Evolutionary conservation across 306 rosid species (phyloP).

Genomic region (Cucurbita ficifolia): DNA sequence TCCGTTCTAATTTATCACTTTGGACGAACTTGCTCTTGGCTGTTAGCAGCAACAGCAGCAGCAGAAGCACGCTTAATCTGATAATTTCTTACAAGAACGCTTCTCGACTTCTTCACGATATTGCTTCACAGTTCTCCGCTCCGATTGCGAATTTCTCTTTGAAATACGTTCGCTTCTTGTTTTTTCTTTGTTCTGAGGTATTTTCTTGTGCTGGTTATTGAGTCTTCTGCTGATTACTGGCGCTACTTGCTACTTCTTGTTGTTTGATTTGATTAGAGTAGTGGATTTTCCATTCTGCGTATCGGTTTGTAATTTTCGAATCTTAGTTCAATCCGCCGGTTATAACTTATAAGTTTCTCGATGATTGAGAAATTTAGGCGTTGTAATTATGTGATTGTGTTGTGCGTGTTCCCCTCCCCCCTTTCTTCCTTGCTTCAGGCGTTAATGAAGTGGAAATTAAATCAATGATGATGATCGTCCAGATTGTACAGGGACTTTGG

Average conservation of each 20-base stretch:
- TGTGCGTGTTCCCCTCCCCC: background rate
- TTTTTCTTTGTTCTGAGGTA: background rate
- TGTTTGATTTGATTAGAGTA: background rate
- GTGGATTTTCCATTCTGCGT: background rate
- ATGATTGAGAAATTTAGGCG: background rate
- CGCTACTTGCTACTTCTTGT: background rate
- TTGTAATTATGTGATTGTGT: background rate
- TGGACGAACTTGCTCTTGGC: background rate
- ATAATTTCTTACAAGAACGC: background rate
- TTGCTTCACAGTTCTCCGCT: background rate
- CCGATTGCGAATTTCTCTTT: background rate
- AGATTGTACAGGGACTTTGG: background rate
- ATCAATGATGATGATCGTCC: background rate
- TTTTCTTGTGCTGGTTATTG: background rate
- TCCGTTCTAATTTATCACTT: background rate
- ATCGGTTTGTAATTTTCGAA: background rate
- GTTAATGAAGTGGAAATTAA: background rate
- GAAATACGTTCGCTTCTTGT: background rate
- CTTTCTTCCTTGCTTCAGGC: background rate
- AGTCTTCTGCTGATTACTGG: background rate
- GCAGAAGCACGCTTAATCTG: background rate
- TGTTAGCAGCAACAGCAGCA: background rate
- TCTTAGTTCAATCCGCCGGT: background rate
- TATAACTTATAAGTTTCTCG: background rate
- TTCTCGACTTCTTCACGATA: background rate